Base-by-base conservation (phyloP, 345 rosid genomes). In the Lepidium aucheri region DNA sequence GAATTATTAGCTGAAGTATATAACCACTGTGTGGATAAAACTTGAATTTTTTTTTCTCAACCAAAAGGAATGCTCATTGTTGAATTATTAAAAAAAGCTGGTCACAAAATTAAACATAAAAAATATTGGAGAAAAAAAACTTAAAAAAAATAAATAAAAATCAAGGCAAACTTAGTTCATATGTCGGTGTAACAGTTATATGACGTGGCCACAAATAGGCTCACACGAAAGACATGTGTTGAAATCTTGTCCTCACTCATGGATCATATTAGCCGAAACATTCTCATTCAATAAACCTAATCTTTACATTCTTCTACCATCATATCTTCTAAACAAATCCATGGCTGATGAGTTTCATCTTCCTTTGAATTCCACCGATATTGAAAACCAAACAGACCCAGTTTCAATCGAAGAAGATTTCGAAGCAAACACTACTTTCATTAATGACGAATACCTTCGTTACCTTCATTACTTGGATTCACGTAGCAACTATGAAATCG, bases 331-430 rank as follows among this genome's bases (percentile, higher is more conserved):
- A 39, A 34, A 24, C 12, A 13, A 41, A 28, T 33, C 71, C 17
- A 68, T 67, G 72, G 65, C 72, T 4, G 72, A 67, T 8, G 72
- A 67, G 55, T 67, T 57, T 67, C 65, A 57, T 67, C 72, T 67
- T 35, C 47, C 72, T 57, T 15, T n/a, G 24, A 9, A 5, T 1
- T 6, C 32, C 32, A 28, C 57, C 12, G 46, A 63, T 7, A 63
- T 14, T 2, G 28, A 43, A 8, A 15, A 8, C 65, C 45, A 56
- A 46, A 7, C 20, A 7, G 54, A 57, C 5, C 65, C 30, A 0
- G 5, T 18, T n/a, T 45, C 11, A 8, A 42, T 8, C 11, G 44
- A 54, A 20, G 71, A 54, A n/a, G 71, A 54, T 44, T 34, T 67
- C 15, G 51, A 53, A 20, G 53, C 15, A 2, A 33, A 30, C 43